A percentile compares a stretch with the other conserved stretches of the same genome.
These are phyloP conservation scores for Yarrowia sp. DNA, from an alignment of 805 yeast species.

Conservation along the genomic window DNA sequence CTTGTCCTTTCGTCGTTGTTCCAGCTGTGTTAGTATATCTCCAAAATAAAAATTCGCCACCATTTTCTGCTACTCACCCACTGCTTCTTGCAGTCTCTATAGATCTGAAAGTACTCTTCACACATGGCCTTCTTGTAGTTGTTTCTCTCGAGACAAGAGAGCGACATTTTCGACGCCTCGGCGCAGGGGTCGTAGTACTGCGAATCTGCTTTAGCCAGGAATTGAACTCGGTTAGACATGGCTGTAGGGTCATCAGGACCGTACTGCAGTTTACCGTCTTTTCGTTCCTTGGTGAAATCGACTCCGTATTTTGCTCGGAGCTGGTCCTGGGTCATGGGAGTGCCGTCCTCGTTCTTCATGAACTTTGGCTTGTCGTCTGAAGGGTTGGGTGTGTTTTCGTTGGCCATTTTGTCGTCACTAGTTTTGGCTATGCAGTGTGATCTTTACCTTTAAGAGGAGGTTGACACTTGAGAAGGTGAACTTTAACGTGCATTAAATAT, in stretches of 20 bases:
- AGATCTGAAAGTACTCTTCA: constrained; percentile 85
- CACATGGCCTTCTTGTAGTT: constrained; percentile 66
- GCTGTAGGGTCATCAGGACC: constrained; percentile 89
- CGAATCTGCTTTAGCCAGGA: constrained; percentile 73
- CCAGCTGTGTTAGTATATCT: constrained; percentile 2
- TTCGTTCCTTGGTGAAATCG: constrained; percentile 58
- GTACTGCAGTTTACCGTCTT: constrained; percentile 60
- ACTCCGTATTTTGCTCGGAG: constrained; percentile 45
- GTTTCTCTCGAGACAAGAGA: constrained; percentile 77
- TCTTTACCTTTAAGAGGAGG: no score
- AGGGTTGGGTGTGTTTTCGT: neutral
- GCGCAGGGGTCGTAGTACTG: constrained; percentile 91
- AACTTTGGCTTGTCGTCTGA: constrained; percentile 12
- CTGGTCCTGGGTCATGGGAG: constrained; percentile 16
- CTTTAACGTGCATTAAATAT: neutral
- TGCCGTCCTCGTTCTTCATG: constrained; percentile 17
- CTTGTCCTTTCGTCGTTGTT: constrained; percentile 21
- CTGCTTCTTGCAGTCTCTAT: constrained; percentile 83
- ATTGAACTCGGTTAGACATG: constrained; percentile 62
- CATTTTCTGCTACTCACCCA: constrained; percentile 44
- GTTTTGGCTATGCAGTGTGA: no score
- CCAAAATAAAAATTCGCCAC: neutral
- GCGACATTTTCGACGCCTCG: constrained; percentile 82
- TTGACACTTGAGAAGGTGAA: neutral
- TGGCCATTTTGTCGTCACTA: neutral